Percentiles rank a stretch among this genome's conserved stretches.
Conservation (phyloP, 257 asterid species). For the Solanum pennellii region DNA sequence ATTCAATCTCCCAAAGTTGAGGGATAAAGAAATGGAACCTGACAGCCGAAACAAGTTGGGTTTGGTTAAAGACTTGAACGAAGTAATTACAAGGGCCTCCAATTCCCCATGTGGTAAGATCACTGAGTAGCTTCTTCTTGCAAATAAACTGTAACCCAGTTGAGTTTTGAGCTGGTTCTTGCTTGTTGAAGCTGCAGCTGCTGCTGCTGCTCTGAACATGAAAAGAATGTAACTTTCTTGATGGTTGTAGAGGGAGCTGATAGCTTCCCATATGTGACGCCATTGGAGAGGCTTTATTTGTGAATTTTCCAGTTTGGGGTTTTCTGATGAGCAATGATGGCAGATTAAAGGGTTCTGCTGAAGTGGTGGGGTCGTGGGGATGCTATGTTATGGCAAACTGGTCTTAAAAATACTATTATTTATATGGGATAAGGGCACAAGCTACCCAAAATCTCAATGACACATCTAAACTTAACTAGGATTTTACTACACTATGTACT, state of each 20-base stretch:
- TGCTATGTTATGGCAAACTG: no score
- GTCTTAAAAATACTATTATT: no score
- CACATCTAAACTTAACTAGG: no score
- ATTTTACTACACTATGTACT: no score
- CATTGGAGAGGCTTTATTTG: not conserved
- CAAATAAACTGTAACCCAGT: not conserved
- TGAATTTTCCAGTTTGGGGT: not conserved
- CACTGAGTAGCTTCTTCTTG: conserved; percentile 17
- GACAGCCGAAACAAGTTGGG: conserved; percentile 27
- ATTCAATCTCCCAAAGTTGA: not conserved
- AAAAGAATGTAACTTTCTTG: conserved; percentile 1
- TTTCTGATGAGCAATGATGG: not conserved
- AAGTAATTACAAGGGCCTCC: conserved; percentile 40
- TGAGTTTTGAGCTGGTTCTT: not conserved
- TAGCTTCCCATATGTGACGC: not conserved
- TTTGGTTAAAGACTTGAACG: conserved; percentile 27
- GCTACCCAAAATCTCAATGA: no score
- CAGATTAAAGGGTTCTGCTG: no score
- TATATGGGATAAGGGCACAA: no score
- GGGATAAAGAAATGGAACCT: conserved; percentile 5
- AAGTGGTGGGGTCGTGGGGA: not conserved
- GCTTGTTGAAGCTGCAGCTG: not conserved
- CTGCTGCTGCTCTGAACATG: not conserved
- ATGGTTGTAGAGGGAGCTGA: not conserved
- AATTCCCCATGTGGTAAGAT: conserved; percentile 36